A percentile compares a stretch with the other conserved stretches of the same genome.
Evolutionary conservation across 208 protist genomes (phyloP).

Genomic region (Lotmaria passim): DNA sequence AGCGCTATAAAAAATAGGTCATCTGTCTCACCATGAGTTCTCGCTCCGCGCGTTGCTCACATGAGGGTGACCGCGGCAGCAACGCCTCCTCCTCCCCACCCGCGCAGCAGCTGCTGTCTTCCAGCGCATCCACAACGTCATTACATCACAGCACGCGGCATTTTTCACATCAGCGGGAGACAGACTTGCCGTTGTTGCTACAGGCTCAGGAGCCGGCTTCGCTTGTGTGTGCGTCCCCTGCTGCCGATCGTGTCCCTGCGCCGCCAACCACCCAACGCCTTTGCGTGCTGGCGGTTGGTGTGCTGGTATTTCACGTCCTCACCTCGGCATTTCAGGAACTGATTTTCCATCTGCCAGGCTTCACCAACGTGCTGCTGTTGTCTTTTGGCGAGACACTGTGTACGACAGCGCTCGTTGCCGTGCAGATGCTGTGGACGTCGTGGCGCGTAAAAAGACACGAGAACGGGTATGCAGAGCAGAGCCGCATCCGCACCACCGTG

Average conservation of each 20-base stretch:
- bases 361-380: conserved; percentile 48
- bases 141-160: too few relatives aligned
- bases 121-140: too few relatives aligned
- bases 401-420: conserved; percentile 33
- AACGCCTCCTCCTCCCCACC: too few relatives aligned
- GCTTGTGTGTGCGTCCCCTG: neutral
- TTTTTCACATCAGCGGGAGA: too few relatives aligned
- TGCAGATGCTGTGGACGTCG: conserved; percentile 26
- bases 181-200: too few relatives aligned
- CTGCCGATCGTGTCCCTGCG: neutral
- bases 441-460: neutral
- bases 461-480: neutral
- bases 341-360: conserved; percentile 65
- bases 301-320: conserved; percentile 53
- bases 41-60: too few relatives aligned
- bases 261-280: conserved; percentile 30
- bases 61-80: too few relatives aligned
- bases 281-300: conserved; percentile 27
- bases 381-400: conserved; percentile 44
- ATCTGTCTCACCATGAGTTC: too few relatives aligned
- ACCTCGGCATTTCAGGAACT: conserved; percentile 51
- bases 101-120: too few relatives aligned
- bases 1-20: too few relatives aligned
- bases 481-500: too few relatives aligned
- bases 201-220: neutral